Base-by-base conservation (phyloP, 176 grass and related monocot species). In the bread wheat (Triticum aestivum) region DNA sequence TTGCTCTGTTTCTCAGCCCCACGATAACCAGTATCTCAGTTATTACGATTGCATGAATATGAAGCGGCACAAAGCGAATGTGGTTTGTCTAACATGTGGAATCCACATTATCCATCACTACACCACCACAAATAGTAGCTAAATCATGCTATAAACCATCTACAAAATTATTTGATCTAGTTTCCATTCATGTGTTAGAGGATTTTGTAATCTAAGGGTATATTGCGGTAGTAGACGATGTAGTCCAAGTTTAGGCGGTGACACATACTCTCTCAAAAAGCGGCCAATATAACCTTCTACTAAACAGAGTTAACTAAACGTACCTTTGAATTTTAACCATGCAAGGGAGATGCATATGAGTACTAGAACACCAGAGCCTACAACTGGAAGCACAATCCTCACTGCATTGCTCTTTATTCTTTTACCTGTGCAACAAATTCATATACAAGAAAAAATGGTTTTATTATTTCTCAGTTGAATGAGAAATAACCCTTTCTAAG, bases 291-390 rank as follows among this genome's bases (percentile, higher is more conserved):
- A 72, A n/a, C 67, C 8, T 70, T 47, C 44, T 38, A 21, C 67
- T 70, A 21, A 38, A 4, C 9, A 72, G 9, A 72, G 35, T 72
- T 20, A 23, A 23, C 8, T 15, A 30, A 45, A 65, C 14, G 0
- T 24, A 77, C 83, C 83, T 77, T 85, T 85, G 27, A 37, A 51
- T 13, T 37, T 85, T 14, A 44, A 33, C 29, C 59, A 75, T 23
- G 45, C 8, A 24, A 82, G 29, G 0, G 9, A 67, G 12, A 85
- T 77, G 72, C 56, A 63, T 65, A 30, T 26, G 24, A 75, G 37
- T n/a, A 75, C 11, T 7, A 49, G 13, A 75, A 51, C 4, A 23
- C 9, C 20, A 35, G 71, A 76, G 9, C 39, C 58, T 18, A 85
- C 65, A 18, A 77, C 5, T 49, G 72, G 38, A 1, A 84, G 37